Evolutionary conservation across 306 rosid species (phyloP), one percentile per base, ranked within the genome.

Genomic region (Vigna reflexopilosa): DNA sequence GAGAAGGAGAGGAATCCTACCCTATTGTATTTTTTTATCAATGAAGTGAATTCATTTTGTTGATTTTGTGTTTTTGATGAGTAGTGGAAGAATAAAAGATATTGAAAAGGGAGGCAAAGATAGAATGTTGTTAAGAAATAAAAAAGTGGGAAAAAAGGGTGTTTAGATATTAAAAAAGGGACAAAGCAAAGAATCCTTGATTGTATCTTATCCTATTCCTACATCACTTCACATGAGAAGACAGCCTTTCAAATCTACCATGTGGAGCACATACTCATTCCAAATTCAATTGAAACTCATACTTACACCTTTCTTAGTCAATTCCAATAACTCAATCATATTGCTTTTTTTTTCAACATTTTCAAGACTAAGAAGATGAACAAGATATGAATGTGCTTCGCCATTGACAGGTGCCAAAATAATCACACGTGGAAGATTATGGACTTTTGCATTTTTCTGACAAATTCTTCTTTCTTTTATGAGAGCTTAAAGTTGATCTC

Each of bases 131-230:
- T 67, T 79, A 56, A 24, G 79, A 54, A 76, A 70, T 50, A 26
- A 81, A 76, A 72, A 47, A 80, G 51, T 71, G 71, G 45, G 66
- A 51, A 65, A 40, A 42, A 84, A 79, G 85, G 82, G 79, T 50
- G 38, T 75, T 34, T 15, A 73, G 79, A 69, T 82, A 44, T 77
- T 84, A 82, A 85, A 84, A 83, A 78, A 85, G 84, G 83, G 82
- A 67, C 79, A 69, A 2, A 42, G 16, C 69, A 38, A 59, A 48
- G 57, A 42, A 72, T 58, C 84, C 88, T 81, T 88, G 72, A 87
- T 82, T 79, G 87, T 81, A 87, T 77, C 89, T 84, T 87, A 88
- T 92, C 88, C 81, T 8, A 40, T 8, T 44, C 38, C 38, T 34
- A 34, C 15, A 16, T 44, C 55, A 40, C 58, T 59, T 71, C 85